phyloP scores from a whole-genome alignment of 495 filamentous ascomycete genomes.

The Neurospora hispaniola region DNA sequence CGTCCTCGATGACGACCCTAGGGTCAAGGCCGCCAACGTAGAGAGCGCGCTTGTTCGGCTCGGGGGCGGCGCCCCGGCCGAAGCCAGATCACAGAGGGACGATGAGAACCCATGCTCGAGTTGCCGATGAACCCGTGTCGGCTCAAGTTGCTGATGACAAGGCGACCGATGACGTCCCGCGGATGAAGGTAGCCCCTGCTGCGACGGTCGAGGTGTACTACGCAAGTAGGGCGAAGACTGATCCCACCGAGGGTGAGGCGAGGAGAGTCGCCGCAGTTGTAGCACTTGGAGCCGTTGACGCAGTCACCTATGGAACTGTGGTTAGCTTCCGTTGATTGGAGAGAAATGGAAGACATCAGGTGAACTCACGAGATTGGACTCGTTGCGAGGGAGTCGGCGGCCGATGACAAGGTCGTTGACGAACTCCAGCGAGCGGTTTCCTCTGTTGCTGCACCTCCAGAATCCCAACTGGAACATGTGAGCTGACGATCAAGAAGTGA shows the following conservation, averaged over 20 bases:
- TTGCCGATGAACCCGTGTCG: background rate
- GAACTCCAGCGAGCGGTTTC: no score
- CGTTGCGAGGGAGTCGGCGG: no score
- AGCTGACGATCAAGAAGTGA: background rate
- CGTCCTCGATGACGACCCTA: conserved; percentile 91
- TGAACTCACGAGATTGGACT: background rate
- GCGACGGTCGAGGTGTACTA: background rate
- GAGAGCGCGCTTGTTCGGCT: conserved; percentile 96
- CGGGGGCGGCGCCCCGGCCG: conserved; percentile 84
- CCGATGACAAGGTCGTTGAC: no score
- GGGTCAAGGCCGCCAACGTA: conserved; percentile 95
- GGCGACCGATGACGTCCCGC: background rate
- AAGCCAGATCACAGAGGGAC: conserved; percentile 23
- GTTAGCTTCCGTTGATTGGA: background rate
- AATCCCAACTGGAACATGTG: background rate
- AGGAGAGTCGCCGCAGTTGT: no score
- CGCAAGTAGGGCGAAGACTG: background rate
- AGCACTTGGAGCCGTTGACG: background rate
- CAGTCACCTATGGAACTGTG: background rate
- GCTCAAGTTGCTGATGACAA: background rate
- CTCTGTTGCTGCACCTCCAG: no score
- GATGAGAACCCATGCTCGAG: background rate
- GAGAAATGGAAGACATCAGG: background rate
- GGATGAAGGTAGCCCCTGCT: background rate
- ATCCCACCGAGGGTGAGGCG: background rate